Evolutionary conservation across 2,329 filamentous ascomycete species (phyloP).

Genomic region (Aspergillus ochraceoroseus): DNA sequence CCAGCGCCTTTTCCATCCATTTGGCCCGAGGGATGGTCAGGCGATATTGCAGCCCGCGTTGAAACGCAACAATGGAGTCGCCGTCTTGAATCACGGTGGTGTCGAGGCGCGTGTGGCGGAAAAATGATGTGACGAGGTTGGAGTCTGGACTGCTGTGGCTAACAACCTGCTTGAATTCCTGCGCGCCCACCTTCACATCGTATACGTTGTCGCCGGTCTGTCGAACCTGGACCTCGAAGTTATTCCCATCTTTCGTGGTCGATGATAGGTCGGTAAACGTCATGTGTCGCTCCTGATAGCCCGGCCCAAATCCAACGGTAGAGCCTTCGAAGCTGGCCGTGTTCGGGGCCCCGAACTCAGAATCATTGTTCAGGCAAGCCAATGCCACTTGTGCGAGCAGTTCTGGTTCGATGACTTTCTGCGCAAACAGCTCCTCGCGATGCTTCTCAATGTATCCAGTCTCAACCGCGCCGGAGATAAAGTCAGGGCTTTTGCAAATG

Average conservation of each 20-base stretch:
- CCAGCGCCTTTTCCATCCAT: slow-evolving; percentile 85
- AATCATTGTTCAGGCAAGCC: slow-evolving; percentile 57
- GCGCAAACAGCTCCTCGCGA: slow-evolving; percentile 69
- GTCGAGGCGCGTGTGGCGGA: slow-evolving; percentile 71
- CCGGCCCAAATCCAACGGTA: slow-evolving; percentile 56
- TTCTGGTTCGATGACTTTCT: slow-evolving; percentile 60
- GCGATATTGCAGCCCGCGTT: slow-evolving; percentile 56
- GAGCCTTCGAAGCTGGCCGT: slow-evolving; percentile 31
- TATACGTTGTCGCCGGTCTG: slow-evolving; percentile 49
- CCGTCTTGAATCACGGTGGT: slow-evolving; percentile 64
- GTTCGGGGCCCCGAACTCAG: slow-evolving; percentile 26
- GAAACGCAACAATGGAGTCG: slow-evolving; percentile 67
- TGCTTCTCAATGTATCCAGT: slow-evolving; percentile 96
- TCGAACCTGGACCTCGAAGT: slow-evolving; percentile 48
- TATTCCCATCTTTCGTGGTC: slow-evolving; percentile 38
- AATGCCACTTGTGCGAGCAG: slow-evolving; percentile 83
- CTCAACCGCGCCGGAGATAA: slow-evolving; percentile 82
- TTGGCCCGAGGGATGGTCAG: slow-evolving; percentile 56
- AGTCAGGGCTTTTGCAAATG: slow-evolving; percentile 73
- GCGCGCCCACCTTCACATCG: slow-evolving; percentile 46
- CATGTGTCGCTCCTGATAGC: slow-evolving; percentile 60
- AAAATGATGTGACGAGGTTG: slow-evolving; percentile 66
- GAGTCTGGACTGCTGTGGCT: slow-evolving; percentile 45
- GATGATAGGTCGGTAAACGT: slow-evolving; percentile 48
- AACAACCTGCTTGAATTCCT: slow-evolving; percentile 43